Conservation (phyloP, 352 stramenopile species). For the Pilasporangium apinafurcum region DNA sequence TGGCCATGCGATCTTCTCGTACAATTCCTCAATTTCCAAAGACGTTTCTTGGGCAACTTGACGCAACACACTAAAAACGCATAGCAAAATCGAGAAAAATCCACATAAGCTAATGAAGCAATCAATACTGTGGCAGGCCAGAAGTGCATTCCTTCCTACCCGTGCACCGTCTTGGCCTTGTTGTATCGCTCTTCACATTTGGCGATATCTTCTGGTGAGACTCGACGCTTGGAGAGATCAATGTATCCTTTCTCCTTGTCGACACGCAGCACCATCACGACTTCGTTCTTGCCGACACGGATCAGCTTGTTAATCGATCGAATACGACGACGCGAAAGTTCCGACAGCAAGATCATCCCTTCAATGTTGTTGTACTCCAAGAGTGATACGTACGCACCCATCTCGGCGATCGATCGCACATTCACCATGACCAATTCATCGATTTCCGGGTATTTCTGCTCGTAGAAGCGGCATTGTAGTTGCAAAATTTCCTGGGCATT, state of each 20-base stretch:
- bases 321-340: conserved; percentile 98
- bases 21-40: conserved; percentile 74
- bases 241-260: conserved; percentile 99
- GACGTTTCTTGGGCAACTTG: conserved; percentile 81
- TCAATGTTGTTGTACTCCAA: conserved; percentile 99
- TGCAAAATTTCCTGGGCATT: conserved; percentile 65
- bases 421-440: conserved; percentile 97
- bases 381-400: conserved; percentile 99
- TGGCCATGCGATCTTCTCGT: conserved; percentile 95
- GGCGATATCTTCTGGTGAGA: conserved; percentile 98
- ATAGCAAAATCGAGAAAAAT: too few species aligned
- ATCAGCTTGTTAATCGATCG: conserved; percentile 99
- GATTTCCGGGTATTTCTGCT: conserved; percentile 94
- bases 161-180: conserved; percentile 99
- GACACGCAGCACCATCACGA: conserved; percentile 99
- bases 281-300: conserved; percentile 98
- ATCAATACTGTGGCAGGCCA: too few species aligned
- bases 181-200: conserved; percentile 99
- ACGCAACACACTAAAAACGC: conserved; percentile 87
- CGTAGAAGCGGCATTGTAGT: conserved; percentile 89
- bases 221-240: conserved; percentile 98
- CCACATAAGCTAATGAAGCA: too few species aligned
- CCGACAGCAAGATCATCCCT: conserved; percentile 99
- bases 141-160: too few species aligned
- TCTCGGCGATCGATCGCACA: conserved; percentile 97